Evolutionary conservation across 2,329 filamentous ascomycete species (phyloP), one percentile per base, ranked within the genome.

Genomic region (Gaeumannomyces tritici): DNA sequence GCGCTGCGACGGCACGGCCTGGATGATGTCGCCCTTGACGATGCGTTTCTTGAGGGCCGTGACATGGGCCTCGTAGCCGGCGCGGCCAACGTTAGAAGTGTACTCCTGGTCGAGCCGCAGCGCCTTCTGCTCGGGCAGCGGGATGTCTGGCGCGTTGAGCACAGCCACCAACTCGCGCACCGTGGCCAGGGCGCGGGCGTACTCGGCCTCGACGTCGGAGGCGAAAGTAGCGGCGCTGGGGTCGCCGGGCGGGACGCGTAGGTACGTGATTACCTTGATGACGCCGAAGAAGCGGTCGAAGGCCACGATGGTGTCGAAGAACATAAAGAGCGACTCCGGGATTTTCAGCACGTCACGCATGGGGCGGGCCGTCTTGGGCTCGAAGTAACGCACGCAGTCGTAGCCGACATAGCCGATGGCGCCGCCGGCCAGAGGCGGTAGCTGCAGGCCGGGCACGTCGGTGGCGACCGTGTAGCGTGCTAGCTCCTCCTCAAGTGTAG

Each of bases 371-470:
- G 95, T 98, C 82, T 93, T 96, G 65, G 95, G 95, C 80, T 99
- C 95, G 69, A 99, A 99, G 77, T 98, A 68, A 4, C 67, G 88
- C 70, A 99, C 91, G 74, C 95, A 99, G 73, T 99, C 95, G 72
- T 99, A 99, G 61, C 93, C 93, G 7, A 98, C 91, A 74, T 98
- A 99, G 64, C 95, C 95, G 70, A 99, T 91, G 15, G 93, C 95
- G 60, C 95, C 95, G 55, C 93, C 95, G 0, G 90, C 91, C 77
- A 99, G 79, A 29, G 91, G 90, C 61, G 95, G 95, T 51, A 99
- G 82, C 69, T 84, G 84, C 70, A 98, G 78, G 1, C 88, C 90
- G 0, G 95, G 93, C 4, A 99, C 85, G 55, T 90, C 84, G 42
- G 92, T 89, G 66, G 57, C 57, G 31, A 97, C 90, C 29, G 90